Conservation (phyloP, 176 grass and related monocot genomes). For the Phragmites australis region DNA sequence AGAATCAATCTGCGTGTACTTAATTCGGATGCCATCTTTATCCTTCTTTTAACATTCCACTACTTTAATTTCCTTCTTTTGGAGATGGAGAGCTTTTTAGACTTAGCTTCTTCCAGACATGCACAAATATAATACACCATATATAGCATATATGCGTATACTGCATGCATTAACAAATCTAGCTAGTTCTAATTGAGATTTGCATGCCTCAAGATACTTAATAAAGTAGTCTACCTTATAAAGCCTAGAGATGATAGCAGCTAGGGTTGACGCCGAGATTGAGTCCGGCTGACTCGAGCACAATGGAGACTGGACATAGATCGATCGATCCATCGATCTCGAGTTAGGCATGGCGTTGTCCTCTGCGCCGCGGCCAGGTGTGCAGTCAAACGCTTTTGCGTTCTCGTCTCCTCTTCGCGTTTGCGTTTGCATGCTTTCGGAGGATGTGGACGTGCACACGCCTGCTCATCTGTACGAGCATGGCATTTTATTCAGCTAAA, state of each 20-base stretch:
- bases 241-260: slow-evolving; percentile 24
- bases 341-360: slow-evolving; percentile 40
- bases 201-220: no score
- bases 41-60: background rate
- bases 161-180: background rate
- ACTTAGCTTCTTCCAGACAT: slow-evolving; percentile 29
- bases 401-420: slow-evolving; percentile 2
- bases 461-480: background rate
- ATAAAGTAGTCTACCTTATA: background rate
- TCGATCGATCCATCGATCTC: background rate
- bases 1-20: background rate
- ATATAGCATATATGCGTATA: background rate
- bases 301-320: slow-evolving; percentile 34
- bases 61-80: background rate
- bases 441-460: slow-evolving; percentile 41
- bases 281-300: slow-evolving; percentile 41
- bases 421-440: slow-evolving; percentile 37
- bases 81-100: background rate
- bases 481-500: slow-evolving; percentile 27
- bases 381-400: slow-evolving; percentile 30
- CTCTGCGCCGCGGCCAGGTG: slow-evolving; percentile 38
- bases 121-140: background rate
- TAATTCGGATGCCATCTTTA: background rate
- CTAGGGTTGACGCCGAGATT: slow-evolving; percentile 44
- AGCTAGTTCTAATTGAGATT: background rate